Conservation (phyloP, 441 rosid genomes). For the Adansonia madagascariensis region DNA sequence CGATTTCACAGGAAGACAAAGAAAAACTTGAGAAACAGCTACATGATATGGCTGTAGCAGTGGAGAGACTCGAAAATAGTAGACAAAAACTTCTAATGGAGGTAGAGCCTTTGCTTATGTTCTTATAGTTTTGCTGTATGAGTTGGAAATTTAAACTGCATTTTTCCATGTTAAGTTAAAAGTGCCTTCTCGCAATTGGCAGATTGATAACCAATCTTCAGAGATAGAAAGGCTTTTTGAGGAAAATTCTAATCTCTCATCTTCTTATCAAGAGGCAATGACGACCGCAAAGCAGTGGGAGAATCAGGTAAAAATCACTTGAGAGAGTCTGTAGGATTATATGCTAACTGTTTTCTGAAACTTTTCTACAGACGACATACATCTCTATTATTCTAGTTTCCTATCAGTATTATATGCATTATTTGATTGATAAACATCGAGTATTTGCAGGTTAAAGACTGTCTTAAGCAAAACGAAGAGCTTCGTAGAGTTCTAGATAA, state of each 20-base stretch:
- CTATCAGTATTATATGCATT: background rate
- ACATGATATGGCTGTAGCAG: conserved; percentile 92
- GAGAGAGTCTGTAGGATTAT: background rate
- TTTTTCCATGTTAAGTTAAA: conserved; percentile 19
- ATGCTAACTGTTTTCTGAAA: background rate
- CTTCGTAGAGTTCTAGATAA: conserved; percentile 66
- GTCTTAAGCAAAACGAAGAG: conserved; percentile 87
- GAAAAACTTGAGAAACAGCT: conserved; percentile 88
- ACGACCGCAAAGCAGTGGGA: conserved; percentile 78
- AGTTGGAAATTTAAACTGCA: conserved; percentile 15
- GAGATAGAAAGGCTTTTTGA: conserved; percentile 95
- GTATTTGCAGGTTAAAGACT: conserved; percentile 72
- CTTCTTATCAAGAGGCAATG: conserved; percentile 75
- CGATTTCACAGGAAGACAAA: conserved; percentile 67
- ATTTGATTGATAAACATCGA: background rate
- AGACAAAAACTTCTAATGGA: conserved; percentile 95
- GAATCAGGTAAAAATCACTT: conserved; percentile 66
- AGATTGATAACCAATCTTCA: conserved; percentile 95
- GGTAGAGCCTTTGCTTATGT: conserved; percentile 48
- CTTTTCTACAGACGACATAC: background rate
- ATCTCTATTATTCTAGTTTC: background rate
- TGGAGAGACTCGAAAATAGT: conserved; percentile 91
- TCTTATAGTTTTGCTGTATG: conserved; percentile 7
- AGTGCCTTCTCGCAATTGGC: conserved; percentile 30
- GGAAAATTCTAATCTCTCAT: conserved; percentile 71